A percentile compares a stretch with the other conserved stretches of the same genome.
These are phyloP conservation scores for Fusarium sp. DNA, from an alignment of 2,329 filamentous ascomycete species.

Conservation along the genomic window DNA sequence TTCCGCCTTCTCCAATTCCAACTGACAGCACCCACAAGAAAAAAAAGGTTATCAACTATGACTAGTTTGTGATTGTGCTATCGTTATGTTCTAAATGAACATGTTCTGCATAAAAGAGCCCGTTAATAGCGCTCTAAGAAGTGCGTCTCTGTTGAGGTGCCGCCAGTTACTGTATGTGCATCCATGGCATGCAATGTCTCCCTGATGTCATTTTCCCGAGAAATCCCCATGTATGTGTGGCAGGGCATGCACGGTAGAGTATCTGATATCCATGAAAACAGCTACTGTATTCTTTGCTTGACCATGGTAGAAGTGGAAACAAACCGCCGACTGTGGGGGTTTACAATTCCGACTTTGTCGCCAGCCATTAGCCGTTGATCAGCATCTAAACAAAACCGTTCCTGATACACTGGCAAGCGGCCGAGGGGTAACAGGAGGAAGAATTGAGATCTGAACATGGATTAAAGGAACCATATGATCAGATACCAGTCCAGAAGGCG, in stretches of 20 bases:
- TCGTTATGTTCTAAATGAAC: not conserved
- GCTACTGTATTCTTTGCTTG: not conserved
- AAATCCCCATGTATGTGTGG: conserved; percentile 1
- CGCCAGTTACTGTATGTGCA: not conserved
- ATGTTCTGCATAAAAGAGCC: not conserved
- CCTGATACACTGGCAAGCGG: not conserved
- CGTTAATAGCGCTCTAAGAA: not conserved
- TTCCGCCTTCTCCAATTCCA: conserved; percentile 17
- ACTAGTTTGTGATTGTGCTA: conserved; percentile 3
- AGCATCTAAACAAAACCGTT: not conserved
- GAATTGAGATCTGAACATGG: too few relatives aligned
- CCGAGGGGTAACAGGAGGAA: not conserved
- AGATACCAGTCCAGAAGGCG: too few relatives aligned
- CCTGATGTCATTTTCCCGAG: conserved; percentile 29
- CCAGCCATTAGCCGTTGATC: conserved; percentile 21
- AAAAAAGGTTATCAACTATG: not conserved
- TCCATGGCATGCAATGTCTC: conserved; percentile 1
- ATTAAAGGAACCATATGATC: too few relatives aligned
- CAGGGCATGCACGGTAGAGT: conserved; percentile 28
- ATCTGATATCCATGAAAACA: conserved; percentile 25
- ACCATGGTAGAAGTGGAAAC: conserved; percentile 27
- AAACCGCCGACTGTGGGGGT: conserved; percentile 22
- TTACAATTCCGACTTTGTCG: not conserved
- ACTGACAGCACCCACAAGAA: conserved; percentile 21
- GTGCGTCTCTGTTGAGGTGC: not conserved